A percentile compares a stretch with the other conserved stretches of the same genome.
Evolutionary conservation across 495 filamentous ascomycete species (phyloP).

Genomic region (Parathielavia appendiculata): DNA sequence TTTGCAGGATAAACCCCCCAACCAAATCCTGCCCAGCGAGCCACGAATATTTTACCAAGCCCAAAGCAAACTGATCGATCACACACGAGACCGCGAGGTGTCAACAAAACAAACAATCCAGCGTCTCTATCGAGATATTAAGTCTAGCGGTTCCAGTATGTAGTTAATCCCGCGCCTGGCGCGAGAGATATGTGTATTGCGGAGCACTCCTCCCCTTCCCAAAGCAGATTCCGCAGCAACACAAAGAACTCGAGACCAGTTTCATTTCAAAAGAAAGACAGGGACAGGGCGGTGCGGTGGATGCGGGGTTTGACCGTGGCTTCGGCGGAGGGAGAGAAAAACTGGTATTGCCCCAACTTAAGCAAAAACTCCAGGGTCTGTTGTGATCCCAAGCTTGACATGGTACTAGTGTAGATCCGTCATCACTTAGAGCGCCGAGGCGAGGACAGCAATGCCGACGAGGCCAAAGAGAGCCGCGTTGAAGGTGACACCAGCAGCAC

Average conservation of each 20-base stretch:
- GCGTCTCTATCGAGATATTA: constrained; percentile 32
- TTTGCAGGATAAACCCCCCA: too few relatives aligned
- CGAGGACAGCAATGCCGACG: constrained; percentile 36
- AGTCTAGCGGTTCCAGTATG: constrained; percentile 32
- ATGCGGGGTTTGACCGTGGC: not conserved
- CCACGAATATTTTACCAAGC: too few relatives aligned
- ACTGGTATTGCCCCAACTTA: not conserved
- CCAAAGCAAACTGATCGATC: not conserved
- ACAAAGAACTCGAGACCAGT: constrained; percentile 16
- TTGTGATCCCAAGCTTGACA: not conserved
- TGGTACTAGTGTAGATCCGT: not conserved
- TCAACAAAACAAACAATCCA: constrained; percentile 12
- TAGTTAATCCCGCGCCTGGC: constrained; percentile 9
- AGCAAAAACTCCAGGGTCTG: not conserved
- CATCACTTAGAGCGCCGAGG: constrained; percentile 29
- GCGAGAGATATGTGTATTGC: constrained; percentile 10
- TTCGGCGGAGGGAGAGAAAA: not conserved
- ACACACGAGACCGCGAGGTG: not conserved
- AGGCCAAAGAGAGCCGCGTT: constrained; percentile 40
- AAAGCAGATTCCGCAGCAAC: constrained; percentile 16
- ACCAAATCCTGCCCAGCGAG: too few relatives aligned
- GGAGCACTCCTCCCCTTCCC: not conserved
- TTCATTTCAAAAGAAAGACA: constrained; percentile 16
- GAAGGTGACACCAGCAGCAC: constrained; percentile 29
- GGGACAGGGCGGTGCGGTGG: not conserved